Base-by-base conservation (phyloP, 192 early-diverging fungal genomes). In the Polychytrium aggregatum region DNA sequence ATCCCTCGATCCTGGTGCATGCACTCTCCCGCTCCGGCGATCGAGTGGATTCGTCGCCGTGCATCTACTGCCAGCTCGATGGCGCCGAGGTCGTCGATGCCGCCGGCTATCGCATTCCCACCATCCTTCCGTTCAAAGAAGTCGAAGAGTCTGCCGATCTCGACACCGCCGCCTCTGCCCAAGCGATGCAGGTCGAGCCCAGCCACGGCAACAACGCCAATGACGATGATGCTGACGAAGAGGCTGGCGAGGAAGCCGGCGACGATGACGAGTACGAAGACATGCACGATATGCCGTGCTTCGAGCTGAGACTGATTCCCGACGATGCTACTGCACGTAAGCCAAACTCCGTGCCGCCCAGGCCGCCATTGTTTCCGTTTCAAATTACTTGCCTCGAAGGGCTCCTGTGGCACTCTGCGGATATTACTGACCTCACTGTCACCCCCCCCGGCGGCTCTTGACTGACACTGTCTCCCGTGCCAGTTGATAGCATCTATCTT, bases 401-500 rank as follows among this genome's bases (percentile, higher is more conserved):
- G n/a, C n/a, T n/a, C n/a, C n/a, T n/a, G n/a, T n/a, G n/a, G n/a
- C n/a, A n/a, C n/a, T n/a, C n/a, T n/a, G n/a, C n/a, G n/a, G n/a
- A n/a, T n/a, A n/a, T n/a, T n/a, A n/a, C n/a, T n/a, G n/a, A n/a
- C n/a, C n/a, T n/a, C n/a, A n/a, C n/a, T n/a, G n/a, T n/a, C n/a
- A n/a, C n/a, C n/a, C n/a, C n/a, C n/a, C n/a, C n/a, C n/a, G n/a
- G n/a, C n/a, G n/a, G n/a, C n/a, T n/a, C n/a, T n/a, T n/a, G n/a
- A n/a, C 31, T 49, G 22, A 3, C 1, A 11, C 39, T 52, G 0
- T 26, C 27, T 44, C 20, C 28, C 34, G 33, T 22, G n/a, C n/a
- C n/a, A 84, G 82, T 85, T 64, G 82, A 85, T 22, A 55, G 60
- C 10, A 70, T 85, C 18, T 85, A 74, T 65, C 61, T 76, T 39